Base-by-base conservation (phyloP, 257 asterid genomes). In the Eucommia ulmoides region DNA sequence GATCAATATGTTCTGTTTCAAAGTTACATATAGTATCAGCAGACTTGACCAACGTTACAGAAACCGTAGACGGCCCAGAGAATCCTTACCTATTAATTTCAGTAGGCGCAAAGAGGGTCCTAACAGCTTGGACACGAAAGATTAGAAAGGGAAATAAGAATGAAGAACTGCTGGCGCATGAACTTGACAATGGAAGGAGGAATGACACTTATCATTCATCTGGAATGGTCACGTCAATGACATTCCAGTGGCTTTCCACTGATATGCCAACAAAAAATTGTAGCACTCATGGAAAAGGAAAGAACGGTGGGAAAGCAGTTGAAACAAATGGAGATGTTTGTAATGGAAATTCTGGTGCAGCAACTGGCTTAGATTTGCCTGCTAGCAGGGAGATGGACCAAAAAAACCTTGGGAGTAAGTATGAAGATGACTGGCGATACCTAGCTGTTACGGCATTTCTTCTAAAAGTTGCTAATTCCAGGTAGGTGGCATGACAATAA, bases 41-140 rank as follows among this genome's bases (percentile, higher is more conserved):
- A 22, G 74, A 72, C 56, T 66, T 68, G 59, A 41, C 33, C 51
- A 62, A 49, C 57, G 51, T 41, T 38, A 64, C 79, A 54, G 60
- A 50, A 47, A 54, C 60, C 20, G 46, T 53, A 50, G 79, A 68
- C 54, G 75, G 63, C 59, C 61, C 45, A 42, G 82, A 74, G 52
- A 58, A 63, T 60, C 76, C 75, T 50, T 69, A 45, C 25, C 68
- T 89, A 51, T 73, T 89, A 53, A 71, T 89, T 61, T 89, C 98
- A 52, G 98, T 89, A 59, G 96, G 98, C 64, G 93, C 98, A 60
- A 89, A 89, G 66, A 77, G 94, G 69, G 98, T 89, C 51, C 77
- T 85, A 54, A 82, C 98, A 60, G 95, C 83, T 67, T 89, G 98
- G 98, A 84, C 78, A 63, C 83, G 68, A 62, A 69, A 66, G 53